Evolutionary conservation across 2,329 filamentous ascomycete species (phyloP).

Genomic region (Monilinia vaccinii-corymbosi): DNA sequence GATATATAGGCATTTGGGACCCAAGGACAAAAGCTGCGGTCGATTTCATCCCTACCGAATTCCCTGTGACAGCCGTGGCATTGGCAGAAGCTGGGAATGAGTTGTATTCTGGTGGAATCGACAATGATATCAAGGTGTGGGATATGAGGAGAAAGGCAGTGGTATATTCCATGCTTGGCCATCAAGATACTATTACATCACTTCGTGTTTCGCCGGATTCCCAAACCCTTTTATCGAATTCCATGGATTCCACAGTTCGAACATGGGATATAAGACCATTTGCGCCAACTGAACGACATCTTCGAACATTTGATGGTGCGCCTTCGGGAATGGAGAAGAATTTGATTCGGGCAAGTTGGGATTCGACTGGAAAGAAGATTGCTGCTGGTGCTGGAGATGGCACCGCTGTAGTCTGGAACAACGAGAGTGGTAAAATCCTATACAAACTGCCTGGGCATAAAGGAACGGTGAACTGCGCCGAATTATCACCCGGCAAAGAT

Average conservation of each 20-base stretch:
- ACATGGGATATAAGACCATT: conserved; percentile 97
- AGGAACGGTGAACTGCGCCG: conserved; percentile 88
- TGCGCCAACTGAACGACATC: conserved; percentile 74
- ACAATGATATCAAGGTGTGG: conserved; percentile 97
- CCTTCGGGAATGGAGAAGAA: conserved; percentile 85
- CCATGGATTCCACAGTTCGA: conserved; percentile 86
- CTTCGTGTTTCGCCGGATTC: conserved; percentile 87
- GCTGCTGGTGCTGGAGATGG: conserved; percentile 85
- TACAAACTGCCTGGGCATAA: conserved; percentile 96
- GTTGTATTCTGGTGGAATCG: conserved; percentile 87
- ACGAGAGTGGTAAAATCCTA: conserved; percentile 75
- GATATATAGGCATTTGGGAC: conserved; percentile 92
- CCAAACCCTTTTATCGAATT: conserved; percentile 81
- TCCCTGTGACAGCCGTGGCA: conserved; percentile 83
- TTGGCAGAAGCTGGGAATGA: conserved; percentile 94
- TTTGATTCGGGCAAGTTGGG: conserved; percentile 83
- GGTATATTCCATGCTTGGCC: conserved; percentile 79
- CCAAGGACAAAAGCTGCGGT: conserved; percentile 80
- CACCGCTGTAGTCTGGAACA: conserved; percentile 86
- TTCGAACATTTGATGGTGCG: conserved; percentile 89
- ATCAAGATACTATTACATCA: conserved; percentile 86
- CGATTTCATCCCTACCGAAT: conserved; percentile 83
- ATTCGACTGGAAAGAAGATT: conserved; percentile 74
- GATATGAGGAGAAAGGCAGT: conserved; percentile 87
- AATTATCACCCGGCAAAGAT: conserved; percentile 77